Conservation (phyloP, 2,329 filamentous ascomycete genomes). For the Trichoderma lentiforme region DNA sequence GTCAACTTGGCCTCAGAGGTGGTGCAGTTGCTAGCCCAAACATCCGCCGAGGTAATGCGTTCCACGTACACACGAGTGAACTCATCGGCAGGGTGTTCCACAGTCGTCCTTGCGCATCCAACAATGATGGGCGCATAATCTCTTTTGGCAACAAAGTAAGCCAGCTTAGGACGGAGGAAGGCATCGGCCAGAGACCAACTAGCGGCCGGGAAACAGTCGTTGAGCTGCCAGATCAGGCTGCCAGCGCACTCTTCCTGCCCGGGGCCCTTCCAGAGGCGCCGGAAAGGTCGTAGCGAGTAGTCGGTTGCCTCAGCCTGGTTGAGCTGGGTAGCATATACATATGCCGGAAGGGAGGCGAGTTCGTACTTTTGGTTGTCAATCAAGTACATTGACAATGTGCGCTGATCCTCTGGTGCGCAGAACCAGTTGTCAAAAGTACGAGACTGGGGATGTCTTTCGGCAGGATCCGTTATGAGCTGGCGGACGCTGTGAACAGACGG, state of each 20-base stretch:
- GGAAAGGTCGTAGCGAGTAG: background rate
- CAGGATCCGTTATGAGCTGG: conserved; percentile 3
- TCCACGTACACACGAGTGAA: background rate
- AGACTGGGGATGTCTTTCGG: conserved; percentile 9
- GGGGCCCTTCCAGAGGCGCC: conserved; percentile 9
- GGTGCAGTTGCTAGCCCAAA: conserved; percentile 4
- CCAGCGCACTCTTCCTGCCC: conserved; percentile 4
- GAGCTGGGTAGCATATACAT: conserved; percentile 13
- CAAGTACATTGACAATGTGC: conserved; percentile 13
- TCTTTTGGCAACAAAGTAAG: conserved; percentile 8
- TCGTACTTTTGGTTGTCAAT: conserved; percentile 12
- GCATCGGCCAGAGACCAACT: conserved; percentile 10
- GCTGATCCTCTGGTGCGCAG: conserved; percentile 9
- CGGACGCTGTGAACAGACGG: background rate
- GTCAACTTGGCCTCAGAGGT: background rate
- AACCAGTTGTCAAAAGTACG: conserved; percentile 12
- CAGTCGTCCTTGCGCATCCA: background rate
- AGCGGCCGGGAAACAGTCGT: conserved; percentile 9
- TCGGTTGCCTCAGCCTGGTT: conserved; percentile 13
- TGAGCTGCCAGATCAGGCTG: conserved; percentile 8
- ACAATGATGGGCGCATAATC: background rate
- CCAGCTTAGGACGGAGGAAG: conserved; percentile 6
- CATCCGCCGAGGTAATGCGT: background rate
- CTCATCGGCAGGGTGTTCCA: background rate
- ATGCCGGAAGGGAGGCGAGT: background rate